Evolutionary conservation across 495 filamentous ascomycete genomes (phyloP).

Genomic region (Tetracladium setigerum): DNA sequence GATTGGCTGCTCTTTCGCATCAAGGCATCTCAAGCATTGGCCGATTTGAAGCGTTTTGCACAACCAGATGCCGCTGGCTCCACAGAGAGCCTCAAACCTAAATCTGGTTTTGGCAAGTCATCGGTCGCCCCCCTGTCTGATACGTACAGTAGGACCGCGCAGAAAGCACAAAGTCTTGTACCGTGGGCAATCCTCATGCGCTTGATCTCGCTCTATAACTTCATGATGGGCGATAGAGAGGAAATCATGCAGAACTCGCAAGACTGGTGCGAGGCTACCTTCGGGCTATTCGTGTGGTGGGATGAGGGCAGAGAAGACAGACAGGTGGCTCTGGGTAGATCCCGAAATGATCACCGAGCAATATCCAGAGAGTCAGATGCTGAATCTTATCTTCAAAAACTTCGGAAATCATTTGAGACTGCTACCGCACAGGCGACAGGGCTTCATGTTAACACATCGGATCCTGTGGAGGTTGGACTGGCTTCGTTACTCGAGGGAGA

Average conservation of each 20-base stretch:
- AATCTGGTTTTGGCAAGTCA: slow-evolving; percentile 43
- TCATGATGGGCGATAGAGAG: slow-evolving; percentile 60
- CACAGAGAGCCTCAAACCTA: slow-evolving; percentile 36
- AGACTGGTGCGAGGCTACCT: slow-evolving; percentile 82
- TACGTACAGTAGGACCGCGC: slow-evolving; percentile 53
- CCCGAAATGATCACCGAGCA: slow-evolving; percentile 22
- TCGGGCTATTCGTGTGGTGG: slow-evolving; percentile 83
- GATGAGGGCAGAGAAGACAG: slow-evolving; percentile 59
- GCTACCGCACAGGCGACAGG: slow-evolving; percentile 31
- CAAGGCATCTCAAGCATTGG: slow-evolving; percentile 53
- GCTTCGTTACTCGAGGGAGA: slow-evolving; percentile 74
- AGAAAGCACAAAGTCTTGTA: slow-evolving; percentile 72
- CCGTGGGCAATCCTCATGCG: slow-evolving; percentile 83
- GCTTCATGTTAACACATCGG: slow-evolving; percentile 65
- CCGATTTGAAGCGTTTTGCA: slow-evolving; percentile 63
- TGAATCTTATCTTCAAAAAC: slow-evolving; percentile 32
- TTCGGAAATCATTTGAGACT: slow-evolving; percentile 39
- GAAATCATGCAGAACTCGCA: slow-evolving; percentile 63
- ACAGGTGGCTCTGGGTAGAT: slow-evolving; percentile 28
- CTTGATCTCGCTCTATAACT: slow-evolving; percentile 64
- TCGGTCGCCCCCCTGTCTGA: slow-evolving; percentile 20
- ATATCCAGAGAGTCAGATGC: slow-evolving; percentile 23
- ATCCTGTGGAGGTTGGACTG: slow-evolving; percentile 67
- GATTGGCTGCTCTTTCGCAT: slow-evolving; percentile 77
- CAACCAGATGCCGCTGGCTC: slow-evolving; percentile 40